Base-by-base conservation (phyloP, 805 yeast species). In the Candida golubevii region DNA sequence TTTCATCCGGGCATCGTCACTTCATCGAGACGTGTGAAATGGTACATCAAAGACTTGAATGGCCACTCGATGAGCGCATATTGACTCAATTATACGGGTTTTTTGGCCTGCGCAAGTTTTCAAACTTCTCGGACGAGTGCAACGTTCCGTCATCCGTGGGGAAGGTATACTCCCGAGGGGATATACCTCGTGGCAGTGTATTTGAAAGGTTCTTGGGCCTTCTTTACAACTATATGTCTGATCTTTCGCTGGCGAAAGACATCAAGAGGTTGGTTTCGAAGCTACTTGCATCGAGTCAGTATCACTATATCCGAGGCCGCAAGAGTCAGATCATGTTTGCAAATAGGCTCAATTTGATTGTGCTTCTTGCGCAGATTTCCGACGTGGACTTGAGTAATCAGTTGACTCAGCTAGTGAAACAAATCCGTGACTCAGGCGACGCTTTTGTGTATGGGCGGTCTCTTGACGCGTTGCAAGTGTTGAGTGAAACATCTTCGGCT, bases 131-230 rank as follows among this genome's bases (percentile, higher is more conserved):
- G 2, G 72, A 67, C 45, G 76, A 70, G 46, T 43, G 49, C 33
- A 46, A 38, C 12, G 51, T 51, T 6, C 66, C 67, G 1, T 53
- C 47, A 12, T 39, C 58, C 14, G 39, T 61, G n/a, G 61, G 59
- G 0, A 42, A 50, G 7, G 47, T 69, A 4, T 44, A 44, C 9
- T 48, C 64, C 0, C 46, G 63, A 37, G 53, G 56, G 33, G 69
- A 65, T 42, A 50, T 69, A 4, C 71, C 61, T 2, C 45, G 42
- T 3, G 43, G 38, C 7, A 47, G 46, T 1, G 61, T 65, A 36
- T 70, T 71, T 45, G 74, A 69, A 15, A 50, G 58, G 26, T 70
- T 70, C 48, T 52, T 69, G 61, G 58, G 59, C 11, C 52, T 71
- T n/a, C 46, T 68, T 11, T 69, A 69, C 50, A 55, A 46, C 27